Conservation (phyloP, 2,329 filamentous ascomycete genomes). For the Aspergillus pseudonomiae region DNA sequence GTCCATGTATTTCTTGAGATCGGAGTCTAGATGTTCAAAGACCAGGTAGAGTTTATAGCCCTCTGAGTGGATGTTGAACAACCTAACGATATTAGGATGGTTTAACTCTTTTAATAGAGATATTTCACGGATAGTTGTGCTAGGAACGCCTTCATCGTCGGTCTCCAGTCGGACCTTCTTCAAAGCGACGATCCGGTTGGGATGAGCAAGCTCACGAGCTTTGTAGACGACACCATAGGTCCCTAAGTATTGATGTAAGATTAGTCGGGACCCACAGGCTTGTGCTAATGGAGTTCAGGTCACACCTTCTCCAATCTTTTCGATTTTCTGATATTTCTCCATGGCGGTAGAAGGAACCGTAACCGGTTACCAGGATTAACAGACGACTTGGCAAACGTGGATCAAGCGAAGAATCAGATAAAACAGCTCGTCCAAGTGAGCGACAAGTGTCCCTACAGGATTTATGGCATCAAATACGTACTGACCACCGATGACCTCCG, state of each 20-base stretch:
- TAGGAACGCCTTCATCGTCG: slow-evolving; percentile 93
- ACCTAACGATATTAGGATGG: slow-evolving; percentile 83
- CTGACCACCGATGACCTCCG: not conserved
- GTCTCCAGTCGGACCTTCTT: slow-evolving; percentile 96
- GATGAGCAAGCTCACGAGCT: slow-evolving; percentile 79
- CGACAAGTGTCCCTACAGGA: not conserved
- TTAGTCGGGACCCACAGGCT: not conserved
- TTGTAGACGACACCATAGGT: slow-evolving; percentile 97
- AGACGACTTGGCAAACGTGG: not conserved
- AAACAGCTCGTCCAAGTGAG: not conserved
- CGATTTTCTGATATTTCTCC: slow-evolving; percentile 96
- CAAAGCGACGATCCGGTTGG: slow-evolving; percentile 82
- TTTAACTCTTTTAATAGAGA: slow-evolving; percentile 93
- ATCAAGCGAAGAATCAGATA: not conserved
- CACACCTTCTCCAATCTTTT: slow-evolving; percentile 92
- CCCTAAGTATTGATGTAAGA: slow-evolving; percentile 55
- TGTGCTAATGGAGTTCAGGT: not conserved
- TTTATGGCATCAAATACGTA: not conserved
- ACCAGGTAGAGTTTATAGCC: slow-evolving; percentile 94
- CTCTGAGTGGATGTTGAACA: slow-evolving; percentile 91
- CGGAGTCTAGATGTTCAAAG: slow-evolving; percentile 86
- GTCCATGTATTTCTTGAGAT: slow-evolving; percentile 97
- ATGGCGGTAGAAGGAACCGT: slow-evolving; percentile 52
- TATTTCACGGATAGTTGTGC: slow-evolving; percentile 91
- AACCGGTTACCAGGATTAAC: not conserved